Base-by-base conservation (phyloP, 176 grass and related monocot genomes). In the Oryza glaberrima region DNA sequence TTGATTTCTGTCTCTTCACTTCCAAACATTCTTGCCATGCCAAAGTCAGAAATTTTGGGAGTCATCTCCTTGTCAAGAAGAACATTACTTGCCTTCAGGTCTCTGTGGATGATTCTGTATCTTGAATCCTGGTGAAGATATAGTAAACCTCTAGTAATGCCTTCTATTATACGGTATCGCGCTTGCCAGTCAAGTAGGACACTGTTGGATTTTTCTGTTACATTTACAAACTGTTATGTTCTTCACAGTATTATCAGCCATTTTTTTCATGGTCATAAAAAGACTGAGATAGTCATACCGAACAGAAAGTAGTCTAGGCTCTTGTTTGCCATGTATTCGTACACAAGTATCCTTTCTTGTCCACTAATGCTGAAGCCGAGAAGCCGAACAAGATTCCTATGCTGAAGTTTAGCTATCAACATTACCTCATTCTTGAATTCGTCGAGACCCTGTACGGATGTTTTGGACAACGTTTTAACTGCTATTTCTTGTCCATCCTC, bases 111-210 rank as follows among this genome's bases (percentile, higher is more conserved):
- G 26, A 97, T 92, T 90, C 92, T 90, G 60, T 90, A 87, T 72
- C 88, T 90, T 3, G 95, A 97, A 66, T 94, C 92, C 81, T 97
- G 88, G 48, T 97, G 92, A 64, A 97, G 90, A 65, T 94, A 94
- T 25, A 97, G 75, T 65, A 97, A 61, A 70, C 95, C 95, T 85
- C 90, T 76, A 65, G 70, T 77, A 54, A 97, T 81, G 17, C 90
- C 90, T 87, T 91, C 78, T 63, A 97, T 94, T 41, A 97, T 97
- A 20, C 77, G 47, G 60, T 97, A 94, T 73, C 94, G 73, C 4
- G 35, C 84, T 81, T 78, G 81, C 95, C 92, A 94, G 75, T 94
- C 85, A 23, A 94, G 86, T 25, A 81, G 28, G 20, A 68, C 30
- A 41, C 74, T 81, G 73, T 80, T 89, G 28, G 76, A 61, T 67